A percentile compares a stretch with the other conserved stretches of the same genome.
Conservation (phyloP, 495 filamentous ascomycete genomes). For the Aspergillus asperescens region DNA sequence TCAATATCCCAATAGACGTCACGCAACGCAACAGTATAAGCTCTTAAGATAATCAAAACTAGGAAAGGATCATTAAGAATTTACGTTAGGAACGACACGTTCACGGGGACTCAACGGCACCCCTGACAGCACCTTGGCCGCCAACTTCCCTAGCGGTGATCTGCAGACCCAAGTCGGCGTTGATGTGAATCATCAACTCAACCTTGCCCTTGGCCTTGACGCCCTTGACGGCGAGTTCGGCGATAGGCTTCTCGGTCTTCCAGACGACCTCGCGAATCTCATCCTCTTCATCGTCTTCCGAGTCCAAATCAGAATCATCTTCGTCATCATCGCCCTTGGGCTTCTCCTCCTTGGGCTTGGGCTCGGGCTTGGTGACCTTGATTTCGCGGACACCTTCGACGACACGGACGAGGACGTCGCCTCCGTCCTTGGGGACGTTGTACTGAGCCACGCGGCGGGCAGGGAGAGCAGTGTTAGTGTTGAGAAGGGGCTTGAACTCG, state of each 20-base stretch:
- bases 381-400: conserved; percentile 84
- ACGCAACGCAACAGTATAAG: conserved; percentile 2
- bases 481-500: conserved; percentile 71
- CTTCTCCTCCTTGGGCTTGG: conserved; percentile 64
- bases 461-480: conserved; percentile 82
- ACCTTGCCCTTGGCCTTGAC: conserved; percentile 87
- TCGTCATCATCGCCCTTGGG: conserved; percentile 54
- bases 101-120: conserved; percentile 51
- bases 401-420: conserved; percentile 79
- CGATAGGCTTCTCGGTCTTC: conserved; percentile 78
- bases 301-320: conserved; percentile 59
- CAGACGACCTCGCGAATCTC: conserved; percentile 87
- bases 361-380: conserved; percentile 80
- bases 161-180: conserved; percentile 67
- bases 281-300: conserved; percentile 66
- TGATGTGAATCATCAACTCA: conserved; percentile 86
- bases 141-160: conserved; percentile 81
- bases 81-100: conserved; percentile 3
- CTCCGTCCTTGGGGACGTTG: conserved; percentile 65
- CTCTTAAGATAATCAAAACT: conserved; percentile 10
- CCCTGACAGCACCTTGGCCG: conserved; percentile 77
- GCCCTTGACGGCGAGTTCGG: conserved; percentile 76
- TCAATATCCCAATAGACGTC: conserved; percentile 6
- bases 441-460: conserved; percentile 78
- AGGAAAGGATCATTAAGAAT: conserved; percentile 24